These are phyloP conservation scores for Aciculosporium take DNA, from an alignment of 2,329 filamentous ascomycete genomes.

Conservation along the genomic window DNA sequence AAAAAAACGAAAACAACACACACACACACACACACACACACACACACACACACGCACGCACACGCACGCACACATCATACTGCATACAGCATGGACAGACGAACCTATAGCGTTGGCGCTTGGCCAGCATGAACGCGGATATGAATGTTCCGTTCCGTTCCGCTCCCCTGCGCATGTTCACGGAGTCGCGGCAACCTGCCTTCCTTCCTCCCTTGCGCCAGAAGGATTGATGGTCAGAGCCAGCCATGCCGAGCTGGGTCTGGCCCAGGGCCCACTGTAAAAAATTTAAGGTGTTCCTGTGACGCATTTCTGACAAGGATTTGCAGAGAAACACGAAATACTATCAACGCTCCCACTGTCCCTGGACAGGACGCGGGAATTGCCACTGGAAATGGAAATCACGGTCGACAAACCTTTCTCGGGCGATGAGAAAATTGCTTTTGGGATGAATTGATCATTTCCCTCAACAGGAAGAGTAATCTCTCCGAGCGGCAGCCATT, in stretches of 20 bases:
- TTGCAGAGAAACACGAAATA: background rate
- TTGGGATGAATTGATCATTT: background rate
- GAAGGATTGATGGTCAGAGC: background rate
- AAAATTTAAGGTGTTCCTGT: constrained; percentile 3
- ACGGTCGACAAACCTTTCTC: too few species aligned
- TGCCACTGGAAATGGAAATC: background rate
- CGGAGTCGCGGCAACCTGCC: background rate
- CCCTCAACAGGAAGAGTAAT: background rate
- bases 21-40: too few species aligned
- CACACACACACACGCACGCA: too few species aligned
- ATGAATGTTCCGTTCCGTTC: background rate
- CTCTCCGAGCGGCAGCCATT: background rate
- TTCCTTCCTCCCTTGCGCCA: background rate
- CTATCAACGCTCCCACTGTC: background rate
- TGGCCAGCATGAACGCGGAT: background rate
- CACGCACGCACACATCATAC: too few species aligned
- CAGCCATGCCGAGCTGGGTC: background rate
- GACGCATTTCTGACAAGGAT: too few species aligned
- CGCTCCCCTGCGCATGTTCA: background rate
- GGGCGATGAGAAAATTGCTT: background rate
- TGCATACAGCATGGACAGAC: too few species aligned
- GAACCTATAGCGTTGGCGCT: too few species aligned
- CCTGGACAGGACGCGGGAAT: background rate
- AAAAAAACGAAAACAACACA: too few species aligned
- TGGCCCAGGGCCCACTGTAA: background rate